Percentiles rank a stretch among this genome's conserved stretches.
Evolutionary conservation across 208 protist species (phyloP).

Genomic region (Acanthamoeba polyphaga): DNA sequence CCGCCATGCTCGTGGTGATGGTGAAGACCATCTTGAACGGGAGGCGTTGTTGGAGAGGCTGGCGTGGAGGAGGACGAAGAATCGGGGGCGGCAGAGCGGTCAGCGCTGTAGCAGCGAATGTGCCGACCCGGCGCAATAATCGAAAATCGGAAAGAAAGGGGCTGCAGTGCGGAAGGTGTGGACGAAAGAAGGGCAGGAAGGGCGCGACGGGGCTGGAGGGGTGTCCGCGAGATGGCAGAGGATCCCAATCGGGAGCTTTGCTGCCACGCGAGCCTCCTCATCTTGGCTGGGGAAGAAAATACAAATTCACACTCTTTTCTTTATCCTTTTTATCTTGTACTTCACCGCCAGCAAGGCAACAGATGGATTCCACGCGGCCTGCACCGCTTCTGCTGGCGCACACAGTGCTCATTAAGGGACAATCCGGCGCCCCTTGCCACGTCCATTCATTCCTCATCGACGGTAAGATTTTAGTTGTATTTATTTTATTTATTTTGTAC

Average conservation of each 20-base stretch:
- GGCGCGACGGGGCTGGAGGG: too few species aligned
- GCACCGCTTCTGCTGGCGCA: neutral
- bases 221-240: neutral
- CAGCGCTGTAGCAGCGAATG: neutral
- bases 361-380: neutral
- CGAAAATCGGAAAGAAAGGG: too few species aligned
- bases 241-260: neutral
- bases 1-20: constrained; percentile 9
- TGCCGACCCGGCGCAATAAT: neutral
- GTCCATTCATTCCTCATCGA: neutral
- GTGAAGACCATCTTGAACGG: neutral
- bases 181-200: too few species aligned
- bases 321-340: neutral
- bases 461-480: neutral
- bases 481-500: neutral
- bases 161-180: too few species aligned
- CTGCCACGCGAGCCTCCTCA: neutral
- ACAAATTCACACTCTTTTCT: neutral
- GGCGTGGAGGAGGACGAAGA: too few species aligned
- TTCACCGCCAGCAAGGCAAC: neutral
- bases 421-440: neutral
- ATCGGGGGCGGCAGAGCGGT: neutral
- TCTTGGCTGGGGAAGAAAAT: neutral
- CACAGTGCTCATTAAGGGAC: neutral
- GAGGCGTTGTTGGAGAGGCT: neutral